Conservation (phyloP, 2,329 filamentous ascomycete species). For the Chalaropsis ovoidea region DNA sequence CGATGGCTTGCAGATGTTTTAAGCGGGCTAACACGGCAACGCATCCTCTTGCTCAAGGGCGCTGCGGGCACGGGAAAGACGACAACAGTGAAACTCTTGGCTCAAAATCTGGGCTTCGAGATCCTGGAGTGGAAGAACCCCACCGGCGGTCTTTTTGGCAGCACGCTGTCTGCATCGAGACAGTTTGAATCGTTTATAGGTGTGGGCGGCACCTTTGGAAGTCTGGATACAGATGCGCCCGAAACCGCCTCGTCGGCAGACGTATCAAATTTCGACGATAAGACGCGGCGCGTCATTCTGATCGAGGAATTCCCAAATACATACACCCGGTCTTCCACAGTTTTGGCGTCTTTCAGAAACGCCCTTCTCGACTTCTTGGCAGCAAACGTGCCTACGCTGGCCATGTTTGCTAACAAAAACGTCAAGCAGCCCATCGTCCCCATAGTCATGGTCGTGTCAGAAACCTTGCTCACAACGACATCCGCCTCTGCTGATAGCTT, state of each 20-base stretch:
- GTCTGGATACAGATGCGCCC: conserved; percentile 42
- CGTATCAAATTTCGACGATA: conserved; percentile 21
- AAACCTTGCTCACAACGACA: conserved; percentile 76
- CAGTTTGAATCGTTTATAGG: conserved; percentile 91
- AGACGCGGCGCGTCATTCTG: conserved; percentile 49
- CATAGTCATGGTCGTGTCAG: conserved; percentile 81
- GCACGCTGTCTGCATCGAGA: conserved; percentile 58
- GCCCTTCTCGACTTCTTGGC: conserved; percentile 67
- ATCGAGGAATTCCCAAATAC: conserved; percentile 77
- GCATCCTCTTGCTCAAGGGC: conserved; percentile 76
- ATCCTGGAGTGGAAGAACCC: conserved; percentile 90
- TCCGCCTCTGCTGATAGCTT: conserved; percentile 82
- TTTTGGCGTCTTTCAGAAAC: conserved; percentile 60
- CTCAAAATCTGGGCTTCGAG: conserved; percentile 64
- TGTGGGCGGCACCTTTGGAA: conserved; percentile 68
- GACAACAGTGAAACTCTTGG: conserved; percentile 68
- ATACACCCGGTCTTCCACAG: conserved; percentile 54
- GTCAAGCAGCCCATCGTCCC: conserved; percentile 49
- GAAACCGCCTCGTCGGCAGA: background rate
- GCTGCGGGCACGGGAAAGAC: conserved; percentile 90
- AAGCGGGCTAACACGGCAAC: conserved; percentile 53
- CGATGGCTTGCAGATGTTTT: conserved; percentile 72
- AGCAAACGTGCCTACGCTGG: conserved; percentile 49
- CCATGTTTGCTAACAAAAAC: conserved; percentile 38
- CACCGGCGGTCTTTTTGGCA: conserved; percentile 47